phyloP scores from a whole-genome alignment of 306 rosid genomes.

The Castanopsis chinensis region DNA sequence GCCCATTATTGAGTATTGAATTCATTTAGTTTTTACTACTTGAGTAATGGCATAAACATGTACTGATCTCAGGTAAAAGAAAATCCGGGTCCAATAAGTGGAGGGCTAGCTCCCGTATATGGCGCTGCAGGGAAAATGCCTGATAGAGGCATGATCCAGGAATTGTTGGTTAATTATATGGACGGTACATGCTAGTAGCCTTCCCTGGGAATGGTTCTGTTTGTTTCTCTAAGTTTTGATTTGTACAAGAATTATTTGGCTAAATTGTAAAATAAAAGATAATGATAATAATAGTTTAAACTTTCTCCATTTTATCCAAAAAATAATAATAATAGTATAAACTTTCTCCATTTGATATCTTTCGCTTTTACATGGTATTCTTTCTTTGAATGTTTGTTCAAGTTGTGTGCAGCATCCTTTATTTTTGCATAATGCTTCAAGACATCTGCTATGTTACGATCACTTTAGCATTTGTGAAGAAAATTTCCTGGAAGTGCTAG shows the following conservation, averaged over 20 bases:
- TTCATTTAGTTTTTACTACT: background rate
- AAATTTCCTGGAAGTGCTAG: no score
- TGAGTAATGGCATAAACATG: background rate
- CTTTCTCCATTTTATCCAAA: background rate
- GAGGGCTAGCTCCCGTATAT: constrained; percentile 92
- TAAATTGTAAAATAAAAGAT: background rate
- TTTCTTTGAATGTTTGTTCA: background rate
- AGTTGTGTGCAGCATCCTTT: background rate
- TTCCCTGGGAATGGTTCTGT: background rate
- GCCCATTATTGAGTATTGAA: background rate
- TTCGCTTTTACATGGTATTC: background rate
- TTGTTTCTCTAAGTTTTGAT: constrained; percentile 4
- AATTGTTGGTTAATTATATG: constrained; percentile 84
- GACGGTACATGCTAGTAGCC: constrained; percentile 71
- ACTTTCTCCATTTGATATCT: background rate
- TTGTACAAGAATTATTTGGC: constrained; percentile 30
- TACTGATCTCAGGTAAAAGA: constrained; percentile 61
- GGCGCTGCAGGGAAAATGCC: constrained; percentile 99
- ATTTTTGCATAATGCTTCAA: background rate
- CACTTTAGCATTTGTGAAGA: background rate
- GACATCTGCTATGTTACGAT: background rate
- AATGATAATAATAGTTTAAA: background rate
- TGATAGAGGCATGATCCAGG: constrained; percentile 82
- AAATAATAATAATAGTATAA: background rate
- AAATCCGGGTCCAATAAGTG: constrained; percentile 88